Evolutionary conservation across 2,329 filamentous ascomycete genomes (phyloP).

Genomic region (Ophiostoma perfectum): DNA sequence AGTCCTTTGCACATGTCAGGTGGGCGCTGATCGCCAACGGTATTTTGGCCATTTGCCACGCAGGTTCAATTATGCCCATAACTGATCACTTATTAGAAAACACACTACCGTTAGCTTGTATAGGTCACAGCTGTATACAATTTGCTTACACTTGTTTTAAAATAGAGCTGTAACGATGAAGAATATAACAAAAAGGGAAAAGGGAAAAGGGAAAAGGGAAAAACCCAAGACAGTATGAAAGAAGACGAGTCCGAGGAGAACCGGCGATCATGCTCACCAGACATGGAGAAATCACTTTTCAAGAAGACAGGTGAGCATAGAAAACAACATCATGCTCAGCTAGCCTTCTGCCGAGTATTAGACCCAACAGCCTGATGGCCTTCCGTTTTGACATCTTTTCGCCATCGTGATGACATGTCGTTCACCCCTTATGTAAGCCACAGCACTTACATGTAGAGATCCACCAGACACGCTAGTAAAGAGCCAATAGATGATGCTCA

Average conservation of each 20-base stretch:
- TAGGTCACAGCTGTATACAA: background rate
- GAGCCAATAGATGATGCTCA: background rate
- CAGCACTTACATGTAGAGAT: constrained; percentile 1
- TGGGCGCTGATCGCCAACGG: background rate
- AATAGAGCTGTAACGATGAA: background rate
- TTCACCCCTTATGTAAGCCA: background rate
- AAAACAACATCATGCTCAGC: background rate
- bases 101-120: background rate
- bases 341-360: background rate
- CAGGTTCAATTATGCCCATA: background rate
- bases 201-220: background rate
- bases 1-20: background rate
- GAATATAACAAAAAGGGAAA: background rate
- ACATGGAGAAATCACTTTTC: background rate
- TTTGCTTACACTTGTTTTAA: background rate
- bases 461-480: background rate
- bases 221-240: no score
- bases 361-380: background rate
- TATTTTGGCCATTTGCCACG: background rate
- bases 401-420: constrained; percentile 5
- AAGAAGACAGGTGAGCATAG: background rate
- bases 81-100: background rate
- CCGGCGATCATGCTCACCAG: background rate
- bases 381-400: background rate
- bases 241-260: background rate